Base-by-base conservation (phyloP, 371 early-diverging fungal genomes). In the Syncephalis fuscata region DNA sequence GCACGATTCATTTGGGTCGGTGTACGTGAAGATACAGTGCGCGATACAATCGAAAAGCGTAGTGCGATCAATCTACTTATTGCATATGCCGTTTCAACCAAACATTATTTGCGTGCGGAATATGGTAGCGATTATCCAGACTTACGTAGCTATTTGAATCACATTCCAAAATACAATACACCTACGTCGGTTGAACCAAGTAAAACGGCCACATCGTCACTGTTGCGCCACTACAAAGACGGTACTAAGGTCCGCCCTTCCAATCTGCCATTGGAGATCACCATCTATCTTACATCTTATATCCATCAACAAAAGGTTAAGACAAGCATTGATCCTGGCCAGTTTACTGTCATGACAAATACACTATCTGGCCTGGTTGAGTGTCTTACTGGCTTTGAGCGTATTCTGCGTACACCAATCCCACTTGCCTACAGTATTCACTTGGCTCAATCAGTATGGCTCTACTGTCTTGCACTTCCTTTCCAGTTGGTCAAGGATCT, bases 341-440 rank as follows among this genome's bases (percentile, higher is more conserved):
- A 69, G 36, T 64, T 65, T 10, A 67, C 64, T 39, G 60, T 59
- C 15, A 71, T 74, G 48, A 68, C 68, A 25, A 57, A 59, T 27
- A 66, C 66, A 17, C 51, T 77, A 1, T 66, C 69, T 17, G 59
- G 55, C 22, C 48, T 77, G 51, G 69, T 79, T 39, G 87, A 87
- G 52, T 71, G 70, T 52, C 60, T 85, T 36, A 67, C 73, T 23
- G 63, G 66, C 26, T 68, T 85, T 53, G 85, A 86, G 53, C 64
- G 88, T 20, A 78, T 88, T 55, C 64, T 77, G n/a, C 67, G 64
- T 52, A 76, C 81, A 1, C 88, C 88, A 10, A 80, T 85, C 56
- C 88, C 88, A 0, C 55, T 73, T 15, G 85, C 82, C 9, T 88
- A 88, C 55, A 63, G 67, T 23, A 74, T 84, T 48, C 88, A 85